Evolutionary conservation across 768 basidiomycete genomes (phyloP).

Genomic region (Russula virescens): DNA sequence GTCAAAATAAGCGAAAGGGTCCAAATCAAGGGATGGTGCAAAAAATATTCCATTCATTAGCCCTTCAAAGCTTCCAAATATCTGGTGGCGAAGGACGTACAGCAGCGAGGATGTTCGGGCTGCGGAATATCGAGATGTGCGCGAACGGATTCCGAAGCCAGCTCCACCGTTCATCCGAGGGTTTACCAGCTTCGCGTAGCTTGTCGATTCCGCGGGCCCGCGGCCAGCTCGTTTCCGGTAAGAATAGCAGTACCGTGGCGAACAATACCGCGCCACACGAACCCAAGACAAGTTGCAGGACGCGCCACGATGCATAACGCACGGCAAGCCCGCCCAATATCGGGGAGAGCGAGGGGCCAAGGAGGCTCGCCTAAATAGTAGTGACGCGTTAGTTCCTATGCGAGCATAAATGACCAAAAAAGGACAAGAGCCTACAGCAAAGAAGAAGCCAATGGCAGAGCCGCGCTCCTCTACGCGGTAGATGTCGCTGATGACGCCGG

Average conservation of each 20-base stretch:
- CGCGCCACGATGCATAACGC: slow-evolving; percentile 62
- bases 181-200: slow-evolving; percentile 12
- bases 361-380: slow-evolving; percentile 33
- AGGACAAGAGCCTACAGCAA: slow-evolving; percentile 46
- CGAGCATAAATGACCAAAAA: too few species aligned
- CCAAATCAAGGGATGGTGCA: neutral
- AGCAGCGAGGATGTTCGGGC: slow-evolving; percentile 51
- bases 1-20: slow-evolving; percentile 22
- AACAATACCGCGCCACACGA: slow-evolving; percentile 37
- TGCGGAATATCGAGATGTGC: slow-evolving; percentile 46
- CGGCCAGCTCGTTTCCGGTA: slow-evolving; percentile 69
- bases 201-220: slow-evolving; percentile 51
- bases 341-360: slow-evolving; percentile 66
- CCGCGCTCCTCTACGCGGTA: slow-evolving; percentile 59
- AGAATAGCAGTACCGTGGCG: slow-evolving; percentile 37
- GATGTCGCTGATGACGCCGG: slow-evolving; percentile 60
- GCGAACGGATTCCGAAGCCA: slow-evolving; percentile 53
- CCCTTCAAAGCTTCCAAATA: neutral
- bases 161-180: slow-evolving; percentile 29
- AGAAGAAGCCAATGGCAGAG: slow-evolving; percentile 53
- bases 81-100: slow-evolving; percentile 36
- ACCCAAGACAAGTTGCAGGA: slow-evolving; percentile 48
- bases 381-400: too few species aligned
- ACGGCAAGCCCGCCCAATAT: slow-evolving; percentile 50
- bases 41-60: neutral